A percentile compares a stretch with the other conserved stretches of the same genome.
Conservation (phyloP, 1,139 yeast genomes). For the Yamadazyma kanchanaburiensis region DNA sequence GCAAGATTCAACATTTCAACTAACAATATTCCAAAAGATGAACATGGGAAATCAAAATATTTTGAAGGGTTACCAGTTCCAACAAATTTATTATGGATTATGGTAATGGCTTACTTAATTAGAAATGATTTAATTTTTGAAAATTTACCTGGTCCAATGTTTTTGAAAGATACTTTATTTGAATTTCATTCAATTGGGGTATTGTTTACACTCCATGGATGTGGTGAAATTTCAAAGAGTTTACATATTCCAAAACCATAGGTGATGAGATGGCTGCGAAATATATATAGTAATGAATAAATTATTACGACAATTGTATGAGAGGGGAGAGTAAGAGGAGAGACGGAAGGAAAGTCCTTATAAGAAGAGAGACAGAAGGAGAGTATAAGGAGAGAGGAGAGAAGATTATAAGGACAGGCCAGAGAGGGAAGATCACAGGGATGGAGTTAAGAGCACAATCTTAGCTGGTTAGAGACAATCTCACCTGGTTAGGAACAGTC, state of each 20-base stretch:
- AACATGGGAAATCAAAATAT: slow-evolving; percentile 70
- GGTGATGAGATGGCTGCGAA: too few relatives aligned
- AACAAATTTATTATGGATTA: slow-evolving; percentile 73
- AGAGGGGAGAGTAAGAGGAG: too few relatives aligned
- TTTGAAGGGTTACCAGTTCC: slow-evolving; percentile 98
- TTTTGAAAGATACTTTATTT: slow-evolving; percentile 49
- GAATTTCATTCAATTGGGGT: slow-evolving; percentile 74
- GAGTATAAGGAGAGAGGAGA: too few relatives aligned
- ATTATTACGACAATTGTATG: too few relatives aligned
- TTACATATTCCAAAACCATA: slow-evolving; percentile 87
- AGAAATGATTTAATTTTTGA: slow-evolving; percentile 44
- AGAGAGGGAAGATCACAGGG: too few relatives aligned
- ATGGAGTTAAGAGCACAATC: too few relatives aligned
- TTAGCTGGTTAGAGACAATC: too few relatives aligned
- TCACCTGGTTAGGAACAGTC: too few relatives aligned
- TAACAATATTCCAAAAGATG: slow-evolving; percentile 86
- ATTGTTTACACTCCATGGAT: slow-evolving; percentile 75
- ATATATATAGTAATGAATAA: too few relatives aligned
- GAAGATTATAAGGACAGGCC: too few relatives aligned
- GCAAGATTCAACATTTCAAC: slow-evolving; percentile 96
- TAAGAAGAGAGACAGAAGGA: too few relatives aligned
- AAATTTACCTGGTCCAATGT: slow-evolving; percentile 64
- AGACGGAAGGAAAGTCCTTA: too few relatives aligned
- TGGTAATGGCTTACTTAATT: slow-evolving; percentile 64
- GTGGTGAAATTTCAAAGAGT: slow-evolving; percentile 88